Conservation (phyloP, 2,329 filamentous ascomycete genomes). For the Helotiales sp. region DNA sequence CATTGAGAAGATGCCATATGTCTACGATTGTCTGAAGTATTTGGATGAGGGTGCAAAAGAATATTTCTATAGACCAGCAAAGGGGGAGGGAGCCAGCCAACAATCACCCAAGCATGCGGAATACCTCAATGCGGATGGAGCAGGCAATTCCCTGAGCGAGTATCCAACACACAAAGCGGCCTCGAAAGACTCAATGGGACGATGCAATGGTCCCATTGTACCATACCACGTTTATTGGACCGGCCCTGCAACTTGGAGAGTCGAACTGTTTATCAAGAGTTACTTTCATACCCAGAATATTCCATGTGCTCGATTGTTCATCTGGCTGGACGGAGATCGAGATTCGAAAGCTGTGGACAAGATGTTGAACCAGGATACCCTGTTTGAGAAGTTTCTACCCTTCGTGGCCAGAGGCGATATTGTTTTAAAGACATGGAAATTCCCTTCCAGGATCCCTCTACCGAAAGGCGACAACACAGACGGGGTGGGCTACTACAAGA, state of each 20-base stretch:
- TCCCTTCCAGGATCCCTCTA: conserved; percentile 56
- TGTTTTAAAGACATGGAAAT: conserved; percentile 56
- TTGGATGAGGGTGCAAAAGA: conserved; percentile 53
- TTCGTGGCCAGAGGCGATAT: conserved; percentile 59
- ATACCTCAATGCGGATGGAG: conserved; percentile 44
- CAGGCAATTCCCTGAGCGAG: conserved; percentile 41
- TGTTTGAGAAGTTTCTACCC: conserved; percentile 58
- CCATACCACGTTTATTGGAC: conserved; percentile 63
- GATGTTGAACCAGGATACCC: conserved; percentile 56
- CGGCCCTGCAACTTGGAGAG: conserved; percentile 59
- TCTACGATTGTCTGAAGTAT: conserved; percentile 57
- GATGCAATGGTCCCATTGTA: conserved; percentile 59
- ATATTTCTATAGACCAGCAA: conserved; percentile 53
- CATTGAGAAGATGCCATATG: conserved; percentile 60
- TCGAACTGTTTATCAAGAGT: conserved; percentile 61
- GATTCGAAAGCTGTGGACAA: conserved; percentile 55
- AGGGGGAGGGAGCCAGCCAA: conserved; percentile 41
- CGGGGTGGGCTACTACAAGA: conserved; percentile 55
- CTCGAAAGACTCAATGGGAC: conserved; percentile 50
- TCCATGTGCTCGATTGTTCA: conserved; percentile 56
- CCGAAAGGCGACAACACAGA: conserved; percentile 55
- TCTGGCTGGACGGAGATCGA: conserved; percentile 60
- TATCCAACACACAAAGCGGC: conserved; percentile 45
- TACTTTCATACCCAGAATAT: conserved; percentile 62
- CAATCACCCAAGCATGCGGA: conserved; percentile 41